Percentiles rank a stretch among this genome's conserved stretches.
Conservation (phyloP, 768 basidiomycete genomes). For the Boletus reticuloceps region DNA sequence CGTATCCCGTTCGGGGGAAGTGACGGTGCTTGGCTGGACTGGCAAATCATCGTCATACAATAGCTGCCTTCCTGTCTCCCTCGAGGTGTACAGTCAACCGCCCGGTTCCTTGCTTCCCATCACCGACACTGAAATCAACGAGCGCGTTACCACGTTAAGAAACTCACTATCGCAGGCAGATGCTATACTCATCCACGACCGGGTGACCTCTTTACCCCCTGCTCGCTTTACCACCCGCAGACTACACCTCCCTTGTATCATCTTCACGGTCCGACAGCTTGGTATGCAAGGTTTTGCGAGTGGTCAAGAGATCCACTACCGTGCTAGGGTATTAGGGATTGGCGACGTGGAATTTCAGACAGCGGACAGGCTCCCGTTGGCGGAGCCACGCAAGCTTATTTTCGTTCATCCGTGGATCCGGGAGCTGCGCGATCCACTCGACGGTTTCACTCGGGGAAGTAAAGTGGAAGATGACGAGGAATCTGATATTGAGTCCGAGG, state of each 20-base stretch:
- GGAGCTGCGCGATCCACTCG: neutral
- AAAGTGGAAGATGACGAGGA: neutral
- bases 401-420: conserved; percentile 9
- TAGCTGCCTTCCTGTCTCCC: conserved; percentile 7
- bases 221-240: neutral
- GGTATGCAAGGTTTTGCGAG: neutral
- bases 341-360: neutral
- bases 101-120: neutral
- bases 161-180: neutral
- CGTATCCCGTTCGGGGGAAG: conserved; percentile 2
- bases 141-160: neutral
- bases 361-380: neutral
- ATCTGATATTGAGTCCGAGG: neutral
- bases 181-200: neutral
- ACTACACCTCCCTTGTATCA: conserved; percentile 1
- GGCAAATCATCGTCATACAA: conserved; percentile 11
- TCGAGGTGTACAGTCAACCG: neutral
- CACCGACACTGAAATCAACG: neutral
- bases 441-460: neutral
- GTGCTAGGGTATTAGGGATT: neutral
- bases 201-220: neutral
- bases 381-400: neutral
- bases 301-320: neutral
- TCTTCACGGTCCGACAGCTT: neutral
- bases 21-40: conserved; percentile 10